Evolutionary conservation across 1,139 yeast genomes (phyloP).

Genomic region (Suhomyces guaymorum): DNA sequence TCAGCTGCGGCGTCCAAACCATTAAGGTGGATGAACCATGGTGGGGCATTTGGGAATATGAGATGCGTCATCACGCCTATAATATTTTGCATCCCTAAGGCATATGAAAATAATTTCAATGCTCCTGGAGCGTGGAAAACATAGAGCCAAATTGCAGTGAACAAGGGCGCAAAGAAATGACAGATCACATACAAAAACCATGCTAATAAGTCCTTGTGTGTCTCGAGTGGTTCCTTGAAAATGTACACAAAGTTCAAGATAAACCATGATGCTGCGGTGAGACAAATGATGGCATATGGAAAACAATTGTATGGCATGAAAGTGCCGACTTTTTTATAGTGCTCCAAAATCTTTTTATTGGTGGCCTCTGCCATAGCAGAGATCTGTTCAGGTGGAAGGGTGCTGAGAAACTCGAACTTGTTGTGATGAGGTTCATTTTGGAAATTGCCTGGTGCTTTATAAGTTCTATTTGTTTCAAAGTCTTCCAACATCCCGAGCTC

Average conservation of each 20-base stretch:
- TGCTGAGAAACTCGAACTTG: conserved; percentile 9
- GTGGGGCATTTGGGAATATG: conserved; percentile 66
- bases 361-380: conserved; percentile 10
- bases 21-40: conserved; percentile 66
- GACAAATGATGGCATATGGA: conserved; percentile 29
- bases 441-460: conserved; percentile 18
- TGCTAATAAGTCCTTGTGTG: conserved; percentile 53
- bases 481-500: too few relatives aligned
- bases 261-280: conserved; percentile 39
- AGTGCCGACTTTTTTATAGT: conserved; percentile 9
- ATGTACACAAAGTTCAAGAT: conserved; percentile 41
- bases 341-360: conserved; percentile 10
- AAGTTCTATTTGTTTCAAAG: too few relatives aligned
- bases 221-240: conserved; percentile 31
- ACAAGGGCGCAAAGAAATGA: conserved; percentile 61
- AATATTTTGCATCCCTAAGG: conserved; percentile 60
- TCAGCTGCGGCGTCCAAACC: conserved; percentile 55
- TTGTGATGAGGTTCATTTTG: conserved; percentile 14
- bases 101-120: conserved; percentile 49
- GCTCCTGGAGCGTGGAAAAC: conserved; percentile 69
- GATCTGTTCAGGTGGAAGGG: conserved; percentile 8
- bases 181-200: conserved; percentile 63
- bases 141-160: conserved; percentile 62
- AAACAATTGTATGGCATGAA: conserved; percentile 23
- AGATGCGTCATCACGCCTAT: conserved; percentile 62